Evolutionary conservation across 78 protist species (phyloP), one percentile per base, ranked within the genome.

Genomic region (Dictyostelium brefeldianum): DNA sequence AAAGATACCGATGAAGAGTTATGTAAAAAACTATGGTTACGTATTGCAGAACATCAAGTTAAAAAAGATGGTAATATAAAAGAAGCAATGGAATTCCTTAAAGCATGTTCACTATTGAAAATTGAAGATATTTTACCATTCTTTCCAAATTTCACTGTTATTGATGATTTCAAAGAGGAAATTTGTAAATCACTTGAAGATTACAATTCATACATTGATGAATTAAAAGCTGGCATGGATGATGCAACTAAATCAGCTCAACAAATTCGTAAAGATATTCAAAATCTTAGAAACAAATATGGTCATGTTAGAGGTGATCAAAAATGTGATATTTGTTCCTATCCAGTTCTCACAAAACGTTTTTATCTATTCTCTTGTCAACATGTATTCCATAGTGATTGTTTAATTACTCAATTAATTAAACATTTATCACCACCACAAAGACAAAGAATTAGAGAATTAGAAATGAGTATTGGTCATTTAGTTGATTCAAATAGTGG

Each of bases 101-200:
- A 80, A 1, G 83, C 94, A 54, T 79, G 97, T 74, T 78, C 82
- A 6, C 43, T 96, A 31, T 53, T 98, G n/a, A 96, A 89, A 65
- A 90, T 98, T 47, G 99, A 98, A 85, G 99, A 98, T 77, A 95
- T 98, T 29, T 89, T 98, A 48, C 99, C 99, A 22, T 97, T 97
- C 97, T 98, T 98, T 75, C 98, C 98, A 17, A 98, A 98, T 48
- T 98, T 98, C 78, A 83, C 92, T 1, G 82, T 65, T 17, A 98
- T 98, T 69, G 98, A 98, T 25, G 96, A 98, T 73, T 97, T 98
- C 78, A 97, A 97, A 90, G 98, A 97, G 56, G 96, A 98, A 53
- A 98, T 98, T 71, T 96, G 98, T 47, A 47, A 43, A 25, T 80
- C 97, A 47, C 90, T 98, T 3, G 97, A 96, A 20, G 95, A 81